Conservation (phyloP, 225 moss, liverwort and hornwort species). For the Lunularia cruciata region DNA sequence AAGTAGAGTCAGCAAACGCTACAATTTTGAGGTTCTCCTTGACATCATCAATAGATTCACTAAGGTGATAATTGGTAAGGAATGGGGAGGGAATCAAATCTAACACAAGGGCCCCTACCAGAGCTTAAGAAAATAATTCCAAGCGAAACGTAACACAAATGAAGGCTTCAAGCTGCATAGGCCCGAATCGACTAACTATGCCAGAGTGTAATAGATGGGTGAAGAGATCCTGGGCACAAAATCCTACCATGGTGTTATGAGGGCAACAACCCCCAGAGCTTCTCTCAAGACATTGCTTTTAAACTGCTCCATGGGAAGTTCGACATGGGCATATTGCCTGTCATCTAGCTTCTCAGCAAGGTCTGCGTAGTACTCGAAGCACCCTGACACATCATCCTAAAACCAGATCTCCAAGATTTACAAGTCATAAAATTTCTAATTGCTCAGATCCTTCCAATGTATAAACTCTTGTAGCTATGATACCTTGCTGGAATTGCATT, state of each 20-base stretch:
- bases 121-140: too few species aligned
- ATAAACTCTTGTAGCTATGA: too few species aligned
- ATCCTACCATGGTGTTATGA: constrained; percentile 87
- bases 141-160: too few species aligned
- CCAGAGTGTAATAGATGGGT: too few species aligned
- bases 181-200: too few species aligned
- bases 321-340: constrained; percentile 63
- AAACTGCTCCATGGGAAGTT: constrained; percentile 92
- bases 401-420: neutral
- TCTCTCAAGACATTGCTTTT: constrained; percentile 75
- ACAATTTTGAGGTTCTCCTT: neutral
- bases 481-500: too few species aligned
- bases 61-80: too few species aligned
- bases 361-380: constrained; percentile 97
- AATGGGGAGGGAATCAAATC: too few species aligned
- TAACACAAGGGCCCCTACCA: too few species aligned
- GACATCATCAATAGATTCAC: too few species aligned
- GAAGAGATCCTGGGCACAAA: neutral
- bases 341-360: constrained; percentile 90
- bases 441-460: constrained; percentile 3
- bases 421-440: neutral
- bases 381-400: constrained; percentile 96
- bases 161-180: too few species aligned
- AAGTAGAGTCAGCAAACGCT: neutral
- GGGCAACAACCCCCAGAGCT: constrained; percentile 80